Conservation (phyloP, 2,329 filamentous ascomycete genomes). For the Fusarium sp. region DNA sequence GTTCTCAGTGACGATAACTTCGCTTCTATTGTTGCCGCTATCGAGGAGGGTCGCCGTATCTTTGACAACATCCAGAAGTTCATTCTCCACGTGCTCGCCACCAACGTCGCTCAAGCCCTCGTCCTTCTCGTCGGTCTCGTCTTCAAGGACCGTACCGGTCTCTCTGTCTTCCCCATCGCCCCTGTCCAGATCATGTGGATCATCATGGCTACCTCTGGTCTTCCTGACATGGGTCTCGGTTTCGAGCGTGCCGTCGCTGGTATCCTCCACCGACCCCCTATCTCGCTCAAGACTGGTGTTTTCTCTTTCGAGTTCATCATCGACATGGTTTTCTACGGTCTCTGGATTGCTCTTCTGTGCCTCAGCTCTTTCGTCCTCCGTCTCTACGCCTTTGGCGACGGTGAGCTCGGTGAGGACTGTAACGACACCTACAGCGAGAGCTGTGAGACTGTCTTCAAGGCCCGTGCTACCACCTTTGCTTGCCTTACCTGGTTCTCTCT, state of each 20-base stretch:
- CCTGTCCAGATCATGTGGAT: constrained; percentile 87
- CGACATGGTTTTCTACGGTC: constrained; percentile 76
- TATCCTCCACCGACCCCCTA: constrained; percentile 76
- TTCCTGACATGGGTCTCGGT: constrained; percentile 83
- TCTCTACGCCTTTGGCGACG: constrained; percentile 72
- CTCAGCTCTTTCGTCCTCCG: constrained; percentile 74
- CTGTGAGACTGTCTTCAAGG: constrained; percentile 77
- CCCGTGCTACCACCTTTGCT: constrained; percentile 79
- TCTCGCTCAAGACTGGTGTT: constrained; percentile 71
- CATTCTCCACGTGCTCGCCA: constrained; percentile 75
- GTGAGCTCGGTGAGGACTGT: constrained; percentile 70
- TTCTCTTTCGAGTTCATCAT: constrained; percentile 76
- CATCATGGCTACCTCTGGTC: constrained; percentile 81
- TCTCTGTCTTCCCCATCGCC: constrained; percentile 80
- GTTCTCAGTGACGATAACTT: constrained; percentile 82
- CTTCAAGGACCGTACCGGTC: constrained; percentile 74
- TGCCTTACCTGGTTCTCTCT: constrained; percentile 82
- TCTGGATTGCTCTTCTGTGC: constrained; percentile 76
- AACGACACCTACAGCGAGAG: constrained; percentile 67
- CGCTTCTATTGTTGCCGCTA: constrained; percentile 76
- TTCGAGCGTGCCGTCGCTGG: constrained; percentile 78
- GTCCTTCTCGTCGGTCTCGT: constrained; percentile 78
- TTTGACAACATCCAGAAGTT: constrained; percentile 85
- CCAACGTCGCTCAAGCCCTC: constrained; percentile 79
- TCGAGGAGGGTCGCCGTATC: constrained; percentile 78